A percentile compares a stretch with the other conserved stretches of the same genome.
Conservation (phyloP, 108 stramenopile genomes). For the Stephanodiscus triporus region DNA sequence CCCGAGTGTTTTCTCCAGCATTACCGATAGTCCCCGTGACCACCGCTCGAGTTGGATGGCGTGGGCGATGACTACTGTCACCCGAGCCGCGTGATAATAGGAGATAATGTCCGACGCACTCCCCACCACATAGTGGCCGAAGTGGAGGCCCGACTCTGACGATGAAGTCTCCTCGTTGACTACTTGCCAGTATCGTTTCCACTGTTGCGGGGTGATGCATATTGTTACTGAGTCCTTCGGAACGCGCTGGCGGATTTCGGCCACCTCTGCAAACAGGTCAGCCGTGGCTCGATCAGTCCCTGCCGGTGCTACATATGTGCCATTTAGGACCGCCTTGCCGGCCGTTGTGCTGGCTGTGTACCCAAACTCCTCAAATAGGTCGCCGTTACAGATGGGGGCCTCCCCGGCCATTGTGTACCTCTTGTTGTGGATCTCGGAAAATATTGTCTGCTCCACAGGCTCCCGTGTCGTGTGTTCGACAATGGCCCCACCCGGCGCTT, state of each 20-base stretch:
- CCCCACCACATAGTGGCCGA: not conserved
- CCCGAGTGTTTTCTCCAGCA: not conserved
- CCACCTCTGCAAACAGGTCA: no score
- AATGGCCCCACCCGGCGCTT: no score
- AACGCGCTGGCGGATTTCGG: not conserved
- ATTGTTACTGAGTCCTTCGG: not conserved
- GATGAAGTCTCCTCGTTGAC: conserved; percentile 1
- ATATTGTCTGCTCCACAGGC: no score
- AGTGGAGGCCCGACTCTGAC: conserved; percentile 1
- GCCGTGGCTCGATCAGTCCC: no score
- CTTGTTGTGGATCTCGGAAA: no score
- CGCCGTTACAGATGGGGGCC: no score
- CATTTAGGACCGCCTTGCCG: no score
- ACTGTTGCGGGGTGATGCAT: not conserved
- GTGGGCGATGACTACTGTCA: not conserved
- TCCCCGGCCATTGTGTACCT: no score
- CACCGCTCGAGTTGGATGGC: not conserved
- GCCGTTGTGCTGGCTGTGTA: no score
- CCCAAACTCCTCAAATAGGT: no score
- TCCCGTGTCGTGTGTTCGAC: no score
- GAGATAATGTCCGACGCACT: conserved; percentile 1
- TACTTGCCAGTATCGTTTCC: not conserved
- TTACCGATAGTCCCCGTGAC: not conserved
- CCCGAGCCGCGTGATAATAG: not conserved
- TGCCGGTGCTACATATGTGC: no score